A percentile compares a stretch with the other conserved stretches of the same genome.
These are phyloP conservation scores for Eucalyptus tenuipes DNA, from an alignment of 345 rosid species.

Conservation along the genomic window DNA sequence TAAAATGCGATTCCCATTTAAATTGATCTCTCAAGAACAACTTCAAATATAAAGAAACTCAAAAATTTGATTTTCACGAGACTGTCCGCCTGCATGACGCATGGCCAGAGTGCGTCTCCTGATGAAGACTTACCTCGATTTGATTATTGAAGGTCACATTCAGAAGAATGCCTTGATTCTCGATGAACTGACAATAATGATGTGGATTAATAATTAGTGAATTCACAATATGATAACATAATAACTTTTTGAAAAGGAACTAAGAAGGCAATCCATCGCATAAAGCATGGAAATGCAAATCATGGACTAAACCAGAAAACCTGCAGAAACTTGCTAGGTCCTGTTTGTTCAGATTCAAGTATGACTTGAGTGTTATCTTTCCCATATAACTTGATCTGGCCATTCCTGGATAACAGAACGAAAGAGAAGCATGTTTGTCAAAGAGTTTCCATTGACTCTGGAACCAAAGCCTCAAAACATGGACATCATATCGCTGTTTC, in stretches of 20 bases:
- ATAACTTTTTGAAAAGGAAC: not conserved
- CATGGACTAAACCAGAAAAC: constrained; percentile 10
- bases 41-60: not conserved
- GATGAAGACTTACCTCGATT: constrained; percentile 52
- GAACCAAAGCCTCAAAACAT: not conserved
- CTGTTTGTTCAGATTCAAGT: constrained; percentile 50
- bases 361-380: constrained; percentile 55
- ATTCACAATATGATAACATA: not conserved
- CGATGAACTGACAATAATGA: constrained; percentile 39
- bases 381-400: constrained; percentile 75
- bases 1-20: not conserved
- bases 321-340: constrained; percentile 65
- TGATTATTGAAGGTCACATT: constrained; percentile 60
- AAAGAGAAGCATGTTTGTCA: not conserved
- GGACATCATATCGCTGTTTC: not conserved
- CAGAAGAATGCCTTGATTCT: constrained; percentile 61
- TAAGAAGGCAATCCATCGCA: not conserved
- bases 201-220: not conserved
- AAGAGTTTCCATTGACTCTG: not conserved
- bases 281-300: not conserved
- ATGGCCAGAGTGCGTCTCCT: not conserved
- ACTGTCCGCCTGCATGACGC: not conserved
- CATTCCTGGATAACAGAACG: constrained; percentile 39
- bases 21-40: not conserved
- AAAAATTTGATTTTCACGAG: not conserved